A percentile compares a stretch with the other conserved stretches of the same genome.
phyloP scores from a whole-genome alignment of 148 eudicot species.

The Bassia scoparia region DNA sequence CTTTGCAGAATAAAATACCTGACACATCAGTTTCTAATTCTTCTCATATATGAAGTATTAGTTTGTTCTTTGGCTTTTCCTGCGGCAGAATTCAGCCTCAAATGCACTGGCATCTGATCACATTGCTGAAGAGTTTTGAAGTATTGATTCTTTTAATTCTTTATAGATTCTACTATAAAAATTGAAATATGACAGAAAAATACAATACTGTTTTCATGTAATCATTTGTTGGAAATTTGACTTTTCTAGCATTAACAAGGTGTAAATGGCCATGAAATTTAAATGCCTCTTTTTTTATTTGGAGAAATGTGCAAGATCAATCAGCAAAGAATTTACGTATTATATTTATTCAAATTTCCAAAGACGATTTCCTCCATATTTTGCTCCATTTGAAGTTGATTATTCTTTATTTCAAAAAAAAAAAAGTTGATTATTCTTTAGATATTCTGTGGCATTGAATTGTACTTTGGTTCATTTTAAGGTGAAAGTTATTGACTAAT shows the following conservation, averaged over 20 bases:
- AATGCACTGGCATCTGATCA: not conserved
- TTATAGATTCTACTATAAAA: not conserved
- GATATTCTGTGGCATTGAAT: not conserved
- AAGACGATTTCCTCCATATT: not conserved
- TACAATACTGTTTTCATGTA: not conserved
- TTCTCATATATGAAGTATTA: not conserved
- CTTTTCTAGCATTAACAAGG: slow-evolving; percentile 1
- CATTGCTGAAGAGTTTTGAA: not conserved
- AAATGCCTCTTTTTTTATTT: not conserved
- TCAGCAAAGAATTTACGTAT: not conserved
- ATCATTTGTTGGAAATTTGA: not conserved
- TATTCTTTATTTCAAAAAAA: no score
- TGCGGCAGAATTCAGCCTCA: not conserved
- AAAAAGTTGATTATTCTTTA: not conserved
- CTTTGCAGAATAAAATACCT: not conserved
- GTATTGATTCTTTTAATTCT: slow-evolving; percentile 6
- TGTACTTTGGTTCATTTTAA: not conserved
- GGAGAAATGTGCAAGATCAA: not conserved
- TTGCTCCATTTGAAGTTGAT: not conserved
- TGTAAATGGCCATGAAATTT: not conserved
- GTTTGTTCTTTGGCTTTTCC: not conserved
- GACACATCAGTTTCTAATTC: slow-evolving; percentile 8
- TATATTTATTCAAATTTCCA: not conserved
- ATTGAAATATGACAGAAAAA: slow-evolving; percentile 3
- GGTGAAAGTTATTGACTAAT: slow-evolving; percentile 7